Evolutionary conservation across 2,329 filamentous ascomycete species (phyloP), one percentile per base, ranked within the genome.

Genomic region (Talaromyces sp.): DNA sequence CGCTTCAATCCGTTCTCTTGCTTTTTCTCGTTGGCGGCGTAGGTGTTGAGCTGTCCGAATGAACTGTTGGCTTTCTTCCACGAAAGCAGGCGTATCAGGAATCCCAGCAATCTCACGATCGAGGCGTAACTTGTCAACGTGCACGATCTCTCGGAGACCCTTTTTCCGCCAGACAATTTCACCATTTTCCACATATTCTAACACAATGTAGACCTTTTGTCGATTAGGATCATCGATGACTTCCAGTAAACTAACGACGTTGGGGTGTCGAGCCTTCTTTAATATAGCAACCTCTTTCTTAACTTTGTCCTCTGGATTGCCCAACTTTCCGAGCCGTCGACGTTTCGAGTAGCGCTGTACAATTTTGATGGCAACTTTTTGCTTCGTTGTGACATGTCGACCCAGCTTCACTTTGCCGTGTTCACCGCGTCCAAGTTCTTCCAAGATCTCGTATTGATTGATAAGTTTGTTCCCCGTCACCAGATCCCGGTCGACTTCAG

Each of bases 391-490:
- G 41, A 91, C 79, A 69, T 95, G 91, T 49, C 91, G 85, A 43
- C 92, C 94, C 43, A 97, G 82, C 76, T 99, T 99, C 68, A 99
- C 94, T 77, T 97, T 99, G 67, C 94, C 94, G 70, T 99, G 94
- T 65, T 96, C 90, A 46, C 94, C 94, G 54, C 94, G 88, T 50
- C 94, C 94, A 49, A 99, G 90, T 75, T 99, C 94, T 71, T 96
- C 90, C 60, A 97, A 88, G 64, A 99, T 90, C 74, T 97, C 91
- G 76, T 99, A 99, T 69, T 97, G 89, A 68, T 99, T 99, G 79
- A 99, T 96, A 48, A 92, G 82, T 76, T 99, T 99, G 58, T 94
- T 90, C 54, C 94, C 94, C 4, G 93, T 96, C 57, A 91, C 82
- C 49, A 84, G 84, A 72, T 97, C 91, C 57, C 92, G 87, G 67